Evolutionary conservation across 345 rosid genomes (phyloP).

Genomic region (Citrus australasica): DNA sequence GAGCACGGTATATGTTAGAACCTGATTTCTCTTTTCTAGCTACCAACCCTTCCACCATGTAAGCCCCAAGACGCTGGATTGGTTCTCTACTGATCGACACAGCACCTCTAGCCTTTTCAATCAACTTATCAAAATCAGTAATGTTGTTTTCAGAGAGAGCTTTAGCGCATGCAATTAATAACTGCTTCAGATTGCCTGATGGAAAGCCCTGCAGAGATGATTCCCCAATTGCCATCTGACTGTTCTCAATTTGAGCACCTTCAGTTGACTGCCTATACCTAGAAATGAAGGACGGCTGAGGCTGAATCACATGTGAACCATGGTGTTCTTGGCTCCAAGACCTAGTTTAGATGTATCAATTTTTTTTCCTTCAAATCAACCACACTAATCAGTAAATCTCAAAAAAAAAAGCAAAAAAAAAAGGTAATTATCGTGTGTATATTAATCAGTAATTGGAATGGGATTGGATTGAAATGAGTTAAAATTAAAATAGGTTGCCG

Average conservation of each 20-base stretch:
- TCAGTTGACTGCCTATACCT: constrained; percentile 25
- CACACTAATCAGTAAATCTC: too few relatives aligned
- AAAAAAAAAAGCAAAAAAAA: too few relatives aligned
- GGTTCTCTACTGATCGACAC: constrained; percentile 58
- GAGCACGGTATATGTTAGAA: too few relatives aligned
- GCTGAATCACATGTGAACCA: constrained; percentile 26
- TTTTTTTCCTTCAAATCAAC: too few relatives aligned
- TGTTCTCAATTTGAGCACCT: constrained; percentile 33
- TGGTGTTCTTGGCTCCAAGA: constrained; percentile 30
- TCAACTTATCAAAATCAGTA: constrained; percentile 39
- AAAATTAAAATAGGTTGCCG: too few relatives aligned
- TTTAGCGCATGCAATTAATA: constrained; percentile 60
- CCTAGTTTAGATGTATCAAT: background rate
- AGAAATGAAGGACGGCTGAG: constrained; percentile 28
- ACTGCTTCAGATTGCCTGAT: constrained; percentile 39
- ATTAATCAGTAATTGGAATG: too few relatives aligned
- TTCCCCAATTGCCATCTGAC: constrained; percentile 25
- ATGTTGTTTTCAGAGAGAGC: constrained; percentile 43
- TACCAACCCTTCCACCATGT: constrained; percentile 63
- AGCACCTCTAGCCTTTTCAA: constrained; percentile 38
- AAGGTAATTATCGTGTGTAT: too few relatives aligned
- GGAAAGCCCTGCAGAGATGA: constrained; percentile 18
- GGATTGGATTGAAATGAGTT: too few relatives aligned
- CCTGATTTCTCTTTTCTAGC: constrained; percentile 1
- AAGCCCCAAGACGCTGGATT: constrained; percentile 68